Conservation (phyloP, 2,329 filamentous ascomycete genomes). For the Aspergillus costaricaensis region DNA sequence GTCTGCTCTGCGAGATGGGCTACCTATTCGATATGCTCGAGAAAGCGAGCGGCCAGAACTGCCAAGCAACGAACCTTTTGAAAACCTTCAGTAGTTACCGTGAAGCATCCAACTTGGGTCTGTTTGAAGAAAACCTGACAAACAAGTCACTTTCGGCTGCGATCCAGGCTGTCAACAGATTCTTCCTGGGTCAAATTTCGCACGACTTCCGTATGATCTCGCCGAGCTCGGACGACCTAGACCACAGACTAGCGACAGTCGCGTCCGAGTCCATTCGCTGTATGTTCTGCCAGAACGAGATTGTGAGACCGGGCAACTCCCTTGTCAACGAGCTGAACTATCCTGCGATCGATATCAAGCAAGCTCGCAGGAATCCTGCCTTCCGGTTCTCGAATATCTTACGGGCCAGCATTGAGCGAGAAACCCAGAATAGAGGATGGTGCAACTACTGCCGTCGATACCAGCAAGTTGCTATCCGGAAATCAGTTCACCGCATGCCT, state of each 20-base stretch:
- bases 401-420: constrained; percentile 88
- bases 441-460: constrained; percentile 89
- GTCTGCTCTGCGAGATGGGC: constrained; percentile 88
- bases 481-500: constrained; percentile 79
- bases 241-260: constrained; percentile 59
- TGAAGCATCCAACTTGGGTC: constrained; percentile 72
- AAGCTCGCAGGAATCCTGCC: constrained; percentile 49
- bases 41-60: constrained; percentile 90
- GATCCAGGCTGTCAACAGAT: constrained; percentile 82
- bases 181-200: constrained; percentile 78
- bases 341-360: constrained; percentile 60
- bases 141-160: constrained; percentile 74
- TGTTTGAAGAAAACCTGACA: constrained; percentile 81
- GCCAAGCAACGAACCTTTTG: constrained; percentile 91
- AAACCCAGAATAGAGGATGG: constrained; percentile 88
- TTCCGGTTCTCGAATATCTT: constrained; percentile 81
- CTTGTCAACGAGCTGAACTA: constrained; percentile 87
- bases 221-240: constrained; percentile 65
- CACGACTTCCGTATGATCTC: constrained; percentile 72
- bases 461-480: constrained; percentile 80
- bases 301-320: constrained; percentile 73
- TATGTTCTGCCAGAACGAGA: constrained; percentile 84
- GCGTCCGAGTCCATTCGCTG: constrained; percentile 68
- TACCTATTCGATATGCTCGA: constrained; percentile 98
- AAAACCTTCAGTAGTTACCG: constrained; percentile 84